Evolutionary conservation across 2,329 filamentous ascomycete species (phyloP), one percentile per base, ranked within the genome.

Genomic region (Botryosphaeria dothidea): DNA sequence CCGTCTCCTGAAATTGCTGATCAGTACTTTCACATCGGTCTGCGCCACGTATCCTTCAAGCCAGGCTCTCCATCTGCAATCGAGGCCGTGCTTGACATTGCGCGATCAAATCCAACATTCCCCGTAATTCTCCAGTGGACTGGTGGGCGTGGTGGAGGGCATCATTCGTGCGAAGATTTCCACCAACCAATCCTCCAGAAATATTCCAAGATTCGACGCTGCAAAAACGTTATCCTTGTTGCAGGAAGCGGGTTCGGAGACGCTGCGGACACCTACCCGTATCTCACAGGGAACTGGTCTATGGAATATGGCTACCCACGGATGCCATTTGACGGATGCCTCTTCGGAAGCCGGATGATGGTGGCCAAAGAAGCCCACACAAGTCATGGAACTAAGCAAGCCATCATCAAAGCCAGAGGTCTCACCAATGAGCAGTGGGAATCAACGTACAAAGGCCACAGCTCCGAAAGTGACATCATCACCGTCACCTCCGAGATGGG

Each of bases 401-500:
- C 93, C 41, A 97, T 97, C 72, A 90, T 92, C 46, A 92, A 93
- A 67, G 92, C 93, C 4, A 86, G 89, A 67, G 93, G 93, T 76
- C 84, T 97, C 43, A 90, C 91, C 61, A 93, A 97, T 73, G 79
- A 78, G 67, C 85, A 94, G 70, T 97, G 93, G 93, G 93, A 97
- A 80, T 89, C 93, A 81, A 96, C 93, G 4, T 97, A 97, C 83
- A 54, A 54, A 15, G 31, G 29, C 11, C 1, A 4, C 31, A 2
- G 29, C 29, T 36, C 19, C 29, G 31, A 38, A 15, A 38, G 19
- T 9, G 93, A 94, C 75, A 87, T 97, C 67, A 92, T 97, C 71
- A 97, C 93, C 19, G 93, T 97, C 57, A 86, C 92, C 67, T 97
- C 93, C 0, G 93, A 97, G 80, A 97, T 97, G 93, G 93, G 93